Evolutionary conservation across 139 green algal genomes (phyloP), one percentile per base, ranked within the genome.

Genomic region (Chlorella sp.): DNA sequence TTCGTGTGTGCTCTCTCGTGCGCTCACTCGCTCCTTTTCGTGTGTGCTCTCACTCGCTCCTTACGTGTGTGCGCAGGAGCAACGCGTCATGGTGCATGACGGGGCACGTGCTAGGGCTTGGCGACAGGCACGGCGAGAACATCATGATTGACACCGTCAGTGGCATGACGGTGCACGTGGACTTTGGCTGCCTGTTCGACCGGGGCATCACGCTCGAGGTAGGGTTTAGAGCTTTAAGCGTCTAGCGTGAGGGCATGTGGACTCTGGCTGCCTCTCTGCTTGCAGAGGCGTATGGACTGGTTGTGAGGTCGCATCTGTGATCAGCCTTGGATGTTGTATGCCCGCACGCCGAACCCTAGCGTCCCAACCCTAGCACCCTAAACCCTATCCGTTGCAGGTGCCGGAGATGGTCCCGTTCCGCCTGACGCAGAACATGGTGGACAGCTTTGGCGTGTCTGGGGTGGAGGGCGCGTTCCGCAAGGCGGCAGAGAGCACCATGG

Each of bases 121-220:
- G 92, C 4, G 93, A 97, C 80, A 70, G 95, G 3, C 95, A 99
- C 71, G 90, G 92, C 1, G 95, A 99, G 77, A 99, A 99, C 87
- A 86, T 99, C 20, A 87, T 99, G 81, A 72, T 98, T 27, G 84
- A 97, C 77, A 66, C n/a, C 4, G 51, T 67, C 26, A 81, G 51
- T 31, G 85, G 87, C 14, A 78, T 81, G 36, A 87, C 77, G 5
- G 72, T 87, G 71, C 82, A 97, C 64, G 87, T 97, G 20, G 95
- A 99, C 85, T 99, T 99, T 82, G 88, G 87, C 27, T 98, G 91
- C 85, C 84, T 98, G 0, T 97, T 99, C 76, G 94, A 99, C 83
- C 85, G 82, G 69, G 84, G 82, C 1, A 69, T 85, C 6, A 80
- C 62, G 2, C 67, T 89, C 36, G 80, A 85, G 75, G 77, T 85